Percentiles rank a stretch among this genome's conserved stretches.
Evolutionary conservation across 441 rosid genomes (phyloP).

Genomic region (Sinapis alba): DNA sequence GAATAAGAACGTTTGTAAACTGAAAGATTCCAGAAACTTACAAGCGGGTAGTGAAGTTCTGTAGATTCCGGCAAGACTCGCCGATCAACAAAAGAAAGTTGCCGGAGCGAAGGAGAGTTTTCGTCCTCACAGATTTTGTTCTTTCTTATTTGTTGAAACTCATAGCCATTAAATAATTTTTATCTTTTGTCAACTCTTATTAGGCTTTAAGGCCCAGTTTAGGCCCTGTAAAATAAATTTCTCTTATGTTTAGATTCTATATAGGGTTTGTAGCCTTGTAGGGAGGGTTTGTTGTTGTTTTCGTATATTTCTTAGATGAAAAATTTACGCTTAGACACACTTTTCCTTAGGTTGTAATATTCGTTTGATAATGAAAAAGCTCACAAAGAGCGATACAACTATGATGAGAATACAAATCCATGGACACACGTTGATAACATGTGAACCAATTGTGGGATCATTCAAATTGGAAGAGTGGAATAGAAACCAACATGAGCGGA

Average conservation of each 20-base stretch:
- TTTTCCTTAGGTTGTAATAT: not conserved
- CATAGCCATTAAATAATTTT: not conserved
- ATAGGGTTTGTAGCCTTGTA: no score
- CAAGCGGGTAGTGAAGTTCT: not conserved
- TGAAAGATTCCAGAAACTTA: not conserved
- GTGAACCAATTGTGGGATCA: no score
- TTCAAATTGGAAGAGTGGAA: no score
- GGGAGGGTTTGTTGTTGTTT: not conserved
- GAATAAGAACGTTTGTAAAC: no score
- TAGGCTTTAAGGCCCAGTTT: not conserved
- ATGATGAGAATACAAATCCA: no score
- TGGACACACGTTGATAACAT: no score
- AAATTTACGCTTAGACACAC: no score
- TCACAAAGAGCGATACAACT: no score
- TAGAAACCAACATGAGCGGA: no score
- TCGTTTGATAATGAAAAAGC: not conserved
- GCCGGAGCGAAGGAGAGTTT: conserved; percentile 31
- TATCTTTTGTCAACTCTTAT: not conserved
- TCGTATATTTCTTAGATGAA: not conserved
- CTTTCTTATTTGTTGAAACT: not conserved
- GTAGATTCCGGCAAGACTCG: not conserved
- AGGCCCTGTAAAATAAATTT: not conserved
- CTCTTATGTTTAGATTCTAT: not conserved
- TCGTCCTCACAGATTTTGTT: conserved; percentile 30
- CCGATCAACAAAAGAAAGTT: conserved; percentile 26